A percentile compares a stretch with the other conserved stretches of the same genome.
phyloP scores from a whole-genome alignment of 441 rosid species.

The Eruca vesicaria region DNA sequence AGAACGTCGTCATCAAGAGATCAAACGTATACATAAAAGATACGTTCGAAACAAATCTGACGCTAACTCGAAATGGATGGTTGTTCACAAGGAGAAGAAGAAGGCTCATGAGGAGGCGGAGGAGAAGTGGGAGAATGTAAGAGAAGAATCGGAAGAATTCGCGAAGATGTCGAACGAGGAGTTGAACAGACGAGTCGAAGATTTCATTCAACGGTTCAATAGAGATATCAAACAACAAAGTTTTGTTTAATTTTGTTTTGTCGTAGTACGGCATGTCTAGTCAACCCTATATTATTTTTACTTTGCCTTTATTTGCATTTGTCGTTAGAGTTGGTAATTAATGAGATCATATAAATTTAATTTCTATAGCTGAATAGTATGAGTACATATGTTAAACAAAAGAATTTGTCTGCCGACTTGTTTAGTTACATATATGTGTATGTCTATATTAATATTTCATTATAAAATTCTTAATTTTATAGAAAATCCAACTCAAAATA shows the following conservation, averaged over 20 bases:
- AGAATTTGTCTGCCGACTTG: too few relatives aligned
- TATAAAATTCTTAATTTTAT: too few relatives aligned
- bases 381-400: too few relatives aligned
- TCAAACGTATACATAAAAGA: background rate
- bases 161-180: slow-evolving; percentile 69
- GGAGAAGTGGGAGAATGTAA: slow-evolving; percentile 20
- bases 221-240: slow-evolving; percentile 51
- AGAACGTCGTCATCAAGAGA: slow-evolving; percentile 9
- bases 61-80: slow-evolving; percentile 32
- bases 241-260: slow-evolving; percentile 14
- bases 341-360: slow-evolving; percentile 25
- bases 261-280: slow-evolving; percentile 8
- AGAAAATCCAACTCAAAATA: too few relatives aligned
- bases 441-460: too few relatives aligned
- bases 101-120: slow-evolving; percentile 14
- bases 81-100: slow-evolving; percentile 15
- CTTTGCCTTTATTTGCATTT: background rate
- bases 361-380: too few relatives aligned
- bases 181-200: slow-evolving; percentile 69
- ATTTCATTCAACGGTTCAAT: slow-evolving; percentile 58
- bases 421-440: too few relatives aligned
- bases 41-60: slow-evolving; percentile 31
- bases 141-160: slow-evolving; percentile 50
- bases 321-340: slow-evolving; percentile 25
- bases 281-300: background rate